phyloP scores from a whole-genome alignment of 306 rosid species.

The Vicia sativa region DNA sequence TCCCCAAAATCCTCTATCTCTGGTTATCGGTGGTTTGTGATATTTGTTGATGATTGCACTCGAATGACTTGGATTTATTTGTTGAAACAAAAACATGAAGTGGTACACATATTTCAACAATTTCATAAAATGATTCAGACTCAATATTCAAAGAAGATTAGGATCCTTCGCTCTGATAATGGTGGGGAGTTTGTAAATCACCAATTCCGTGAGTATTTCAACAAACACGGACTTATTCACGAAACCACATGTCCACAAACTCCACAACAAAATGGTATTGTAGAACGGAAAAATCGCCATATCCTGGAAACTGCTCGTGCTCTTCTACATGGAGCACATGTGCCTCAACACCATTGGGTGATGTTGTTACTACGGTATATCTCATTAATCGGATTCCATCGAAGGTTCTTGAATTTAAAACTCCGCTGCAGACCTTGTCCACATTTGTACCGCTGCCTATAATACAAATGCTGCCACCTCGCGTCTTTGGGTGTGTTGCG shows the following conservation, averaged over 20 bases:
- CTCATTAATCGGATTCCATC: not conserved
- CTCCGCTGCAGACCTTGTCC: not conserved
- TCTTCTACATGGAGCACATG: slow-evolving; percentile 6
- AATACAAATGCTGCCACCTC: not conserved
- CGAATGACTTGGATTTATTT: too few species aligned
- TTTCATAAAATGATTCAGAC: too few species aligned
- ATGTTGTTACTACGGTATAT: not conserved
- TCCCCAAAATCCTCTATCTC: too few species aligned
- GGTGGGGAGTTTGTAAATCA: too few species aligned
- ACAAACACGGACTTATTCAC: not conserved
- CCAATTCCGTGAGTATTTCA: not conserved
- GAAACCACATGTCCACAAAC: not conserved
- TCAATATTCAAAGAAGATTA: too few species aligned
- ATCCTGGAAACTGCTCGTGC: not conserved
- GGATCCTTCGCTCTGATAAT: too few species aligned
- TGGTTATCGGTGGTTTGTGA: too few species aligned
- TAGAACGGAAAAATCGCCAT: not conserved
- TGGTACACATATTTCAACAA: too few species aligned
- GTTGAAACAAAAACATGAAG: too few species aligned
- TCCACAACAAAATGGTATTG: not conserved
- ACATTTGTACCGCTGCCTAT: not conserved
- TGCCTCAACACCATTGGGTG: not conserved
- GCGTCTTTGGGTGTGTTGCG: not conserved
- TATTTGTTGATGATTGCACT: too few species aligned
- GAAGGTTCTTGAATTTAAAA: not conserved